Evolutionary conservation across 2,329 filamentous ascomycete genomes (phyloP), one percentile per base, ranked within the genome.

Genomic region (Coleophoma cylindrospora): DNA sequence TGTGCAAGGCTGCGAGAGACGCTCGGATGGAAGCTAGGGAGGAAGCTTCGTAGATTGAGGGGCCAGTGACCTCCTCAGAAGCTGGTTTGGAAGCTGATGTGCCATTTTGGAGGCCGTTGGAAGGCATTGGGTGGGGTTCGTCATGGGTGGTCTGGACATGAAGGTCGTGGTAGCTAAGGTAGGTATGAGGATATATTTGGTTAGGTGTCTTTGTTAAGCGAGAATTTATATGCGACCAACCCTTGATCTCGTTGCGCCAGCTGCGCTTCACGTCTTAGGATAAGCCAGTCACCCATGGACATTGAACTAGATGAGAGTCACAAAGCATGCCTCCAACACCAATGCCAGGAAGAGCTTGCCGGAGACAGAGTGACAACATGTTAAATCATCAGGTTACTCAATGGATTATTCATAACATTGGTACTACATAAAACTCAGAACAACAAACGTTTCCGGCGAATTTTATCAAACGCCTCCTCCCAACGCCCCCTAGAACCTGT

Each of bases 1-100:
- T 72, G 64, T 91, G 87, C 47, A 97, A 82, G 58, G 83, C 75
- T 40, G 82, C 77, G 57, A 99, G 81, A 48, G 87, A 84, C 53
- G 84, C 80, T 64, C 86, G 87, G 65, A 99, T 87, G 56, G 95
- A 89, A 57, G 86, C 79, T 58, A 91, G 77, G 60, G 83, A 89
- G 58, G 80, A 79, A 60, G 88, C 88, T 72, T 85, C 80, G 71
- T 82, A 83, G 63, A 94, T 76, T 62, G 50, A 55, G 33, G 56
- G 45, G 21, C 50, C 14, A 32, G 50, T 37, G 45, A 52, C 40
- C 36, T 48, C 27, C 7, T 60, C 57, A 40, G 56, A 43, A 34
- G 48, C 36, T 10, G 45, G 44, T n/a, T 33, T 50, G 27, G 45
- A 50, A 48, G 50, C 52, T 38, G 57, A 50, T 52, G 53, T 56